Evolutionary conservation across 2,329 filamentous ascomycete genomes (phyloP).

Genomic region (Dactylellina cionopaga): DNA sequence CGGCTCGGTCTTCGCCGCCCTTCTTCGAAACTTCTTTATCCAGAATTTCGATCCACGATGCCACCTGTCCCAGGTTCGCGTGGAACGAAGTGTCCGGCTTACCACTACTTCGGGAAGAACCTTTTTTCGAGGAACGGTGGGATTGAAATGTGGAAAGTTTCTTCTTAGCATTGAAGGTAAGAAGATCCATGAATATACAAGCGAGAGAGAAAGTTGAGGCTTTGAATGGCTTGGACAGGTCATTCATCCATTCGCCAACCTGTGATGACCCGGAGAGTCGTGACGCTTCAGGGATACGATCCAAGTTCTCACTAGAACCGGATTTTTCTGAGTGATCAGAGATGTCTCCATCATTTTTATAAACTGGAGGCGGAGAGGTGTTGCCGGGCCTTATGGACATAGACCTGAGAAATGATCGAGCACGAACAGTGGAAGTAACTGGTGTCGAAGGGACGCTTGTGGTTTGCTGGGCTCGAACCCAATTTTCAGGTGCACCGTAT

Average conservation of each 20-base stretch:
- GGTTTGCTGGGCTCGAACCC: constrained; percentile 57
- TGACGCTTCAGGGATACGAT: not conserved
- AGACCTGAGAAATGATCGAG: constrained; percentile 41
- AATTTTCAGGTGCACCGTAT: constrained; percentile 75
- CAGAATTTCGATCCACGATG: constrained; percentile 72
- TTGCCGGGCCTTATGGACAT: constrained; percentile 34
- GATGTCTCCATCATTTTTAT: constrained; percentile 15
- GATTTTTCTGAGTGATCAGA: constrained; percentile 32
- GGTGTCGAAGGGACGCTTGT: constrained; percentile 27
- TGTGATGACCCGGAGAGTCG: constrained; percentile 4
- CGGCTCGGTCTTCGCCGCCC: constrained; percentile 53
- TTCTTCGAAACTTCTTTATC: constrained; percentile 67
- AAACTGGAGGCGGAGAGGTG: not conserved
- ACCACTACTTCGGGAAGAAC: constrained; percentile 66
- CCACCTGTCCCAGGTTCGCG: constrained; percentile 73
- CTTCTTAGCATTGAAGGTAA: constrained; percentile 75
- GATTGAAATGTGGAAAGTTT: constrained; percentile 72
- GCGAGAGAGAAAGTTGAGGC: constrained; percentile 78
- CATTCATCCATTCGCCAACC: constrained; percentile 26
- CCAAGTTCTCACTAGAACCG: constrained; percentile 17
- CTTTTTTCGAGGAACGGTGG: constrained; percentile 72
- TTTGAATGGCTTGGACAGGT: constrained; percentile 44
- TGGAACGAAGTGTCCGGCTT: constrained; percentile 76
- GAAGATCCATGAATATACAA: constrained; percentile 75
- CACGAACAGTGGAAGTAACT: constrained; percentile 12